These are phyloP conservation scores for Musa itinerans DNA, from an alignment of 176 grass and related monocot species.

Conservation along the genomic window DNA sequence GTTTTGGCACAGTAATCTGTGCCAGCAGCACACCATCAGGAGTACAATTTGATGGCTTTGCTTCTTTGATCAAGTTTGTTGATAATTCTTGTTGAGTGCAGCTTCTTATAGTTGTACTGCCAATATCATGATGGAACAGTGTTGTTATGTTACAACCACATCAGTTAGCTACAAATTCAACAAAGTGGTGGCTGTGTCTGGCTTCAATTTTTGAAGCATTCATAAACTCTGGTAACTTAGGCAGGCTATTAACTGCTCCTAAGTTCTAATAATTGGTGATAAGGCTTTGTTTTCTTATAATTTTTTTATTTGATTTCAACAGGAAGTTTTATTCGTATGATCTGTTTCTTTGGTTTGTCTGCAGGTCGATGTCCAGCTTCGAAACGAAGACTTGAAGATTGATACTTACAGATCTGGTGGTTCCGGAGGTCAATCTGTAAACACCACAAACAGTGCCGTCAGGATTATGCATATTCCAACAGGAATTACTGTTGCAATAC, in stretches of 20 bases:
- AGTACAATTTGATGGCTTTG: too few species aligned
- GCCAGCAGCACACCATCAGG: too few species aligned
- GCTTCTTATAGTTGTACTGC: too few species aligned
- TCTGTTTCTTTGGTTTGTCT: background rate
- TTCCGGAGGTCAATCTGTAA: conserved; percentile 80
- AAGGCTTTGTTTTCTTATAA: background rate
- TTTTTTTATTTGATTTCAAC: background rate
- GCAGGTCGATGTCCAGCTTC: conserved; percentile 81
- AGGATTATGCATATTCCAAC: conserved; percentile 90
- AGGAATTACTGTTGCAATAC: conserved; percentile 75
- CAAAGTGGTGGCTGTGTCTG: background rate
- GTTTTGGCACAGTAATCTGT: too few species aligned
- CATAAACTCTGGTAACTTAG: background rate
- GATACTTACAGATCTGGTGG: conserved; percentile 90
- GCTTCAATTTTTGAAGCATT: background rate
- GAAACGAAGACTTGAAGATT: conserved; percentile 82
- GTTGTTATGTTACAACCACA: too few species aligned
- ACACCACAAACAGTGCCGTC: conserved; percentile 91
- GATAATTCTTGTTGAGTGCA: too few species aligned
- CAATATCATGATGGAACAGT: too few species aligned
- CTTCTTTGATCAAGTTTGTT: too few species aligned
- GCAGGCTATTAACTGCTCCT: background rate
- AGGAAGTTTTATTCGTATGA: background rate
- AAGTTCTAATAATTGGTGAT: background rate
- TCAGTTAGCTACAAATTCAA: background rate